Percentiles rank a stretch among this genome's conserved stretches.
Evolutionary conservation across 176 grass and related monocot species (phyloP).

Genomic region (Alloteropsis semialata): DNA sequence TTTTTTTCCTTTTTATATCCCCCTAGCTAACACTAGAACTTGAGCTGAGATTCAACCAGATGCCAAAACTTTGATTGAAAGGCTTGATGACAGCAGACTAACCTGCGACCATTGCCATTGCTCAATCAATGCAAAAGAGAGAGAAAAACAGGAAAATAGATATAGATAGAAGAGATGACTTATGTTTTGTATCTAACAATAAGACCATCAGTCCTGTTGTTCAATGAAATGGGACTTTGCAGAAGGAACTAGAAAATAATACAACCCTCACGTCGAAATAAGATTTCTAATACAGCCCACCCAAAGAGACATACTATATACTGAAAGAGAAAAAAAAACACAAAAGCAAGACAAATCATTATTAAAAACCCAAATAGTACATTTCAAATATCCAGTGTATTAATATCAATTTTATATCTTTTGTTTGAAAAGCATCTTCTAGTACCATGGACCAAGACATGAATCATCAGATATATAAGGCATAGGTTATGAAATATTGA

Average conservation of each 20-base stretch:
- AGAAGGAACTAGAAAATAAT: background rate
- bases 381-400: background rate
- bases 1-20: slow-evolving; percentile 30
- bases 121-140: slow-evolving; percentile 44
- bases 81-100: slow-evolving; percentile 57
- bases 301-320: background rate
- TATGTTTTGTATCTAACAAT: background rate
- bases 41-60: slow-evolving; percentile 36
- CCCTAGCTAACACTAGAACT: slow-evolving; percentile 47
- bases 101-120: slow-evolving; percentile 62
- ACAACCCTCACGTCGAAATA: background rate
- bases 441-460: background rate
- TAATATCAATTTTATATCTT: background rate
- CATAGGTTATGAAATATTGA: background rate
- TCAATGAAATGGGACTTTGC: background rate
- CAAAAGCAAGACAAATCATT: background rate
- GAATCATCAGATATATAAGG: background rate
- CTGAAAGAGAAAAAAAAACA: background rate
- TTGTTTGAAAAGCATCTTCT: background rate
- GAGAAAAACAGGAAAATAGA: background rate
- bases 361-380: background rate
- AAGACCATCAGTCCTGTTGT: background rate
- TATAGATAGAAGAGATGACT: background rate
- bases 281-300: background rate
- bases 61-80: slow-evolving; percentile 50